Conservation (phyloP, 305 asterid species). For the Ilex paraguariensis region DNA sequence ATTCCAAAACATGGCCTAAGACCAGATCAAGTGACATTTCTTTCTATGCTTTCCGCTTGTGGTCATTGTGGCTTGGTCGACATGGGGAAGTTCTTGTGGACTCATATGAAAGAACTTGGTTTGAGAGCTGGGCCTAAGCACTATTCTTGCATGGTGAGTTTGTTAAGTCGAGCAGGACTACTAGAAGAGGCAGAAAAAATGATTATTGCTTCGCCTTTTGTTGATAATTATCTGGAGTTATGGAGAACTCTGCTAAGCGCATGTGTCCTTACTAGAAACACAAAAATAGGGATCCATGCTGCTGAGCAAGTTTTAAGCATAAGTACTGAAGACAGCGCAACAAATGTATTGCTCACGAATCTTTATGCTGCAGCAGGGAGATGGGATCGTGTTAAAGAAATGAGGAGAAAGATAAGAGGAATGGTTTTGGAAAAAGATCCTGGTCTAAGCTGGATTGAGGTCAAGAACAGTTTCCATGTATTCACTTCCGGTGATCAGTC, state of each 20-base stretch:
- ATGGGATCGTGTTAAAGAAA: constrained; percentile 55
- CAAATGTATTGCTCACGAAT: constrained; percentile 45
- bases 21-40: constrained; percentile 67
- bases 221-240: constrained; percentile 39
- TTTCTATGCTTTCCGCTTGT: constrained; percentile 70
- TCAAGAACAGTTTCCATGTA: constrained; percentile 30
- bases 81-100: constrained; percentile 53
- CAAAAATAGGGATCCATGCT: constrained; percentile 41
- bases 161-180: constrained; percentile 68
- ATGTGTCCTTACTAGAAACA: constrained; percentile 43
- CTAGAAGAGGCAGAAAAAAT: constrained; percentile 68
- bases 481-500: constrained; percentile 56
- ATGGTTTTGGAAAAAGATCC: constrained; percentile 53
- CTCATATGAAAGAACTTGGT: constrained; percentile 49
- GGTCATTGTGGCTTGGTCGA: constrained; percentile 73
- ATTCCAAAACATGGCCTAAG: constrained; percentile 43
- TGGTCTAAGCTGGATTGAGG: constrained; percentile 79
- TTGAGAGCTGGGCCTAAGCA: constrained; percentile 64
- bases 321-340: constrained; percentile 46
- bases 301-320: constrained; percentile 44
- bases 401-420: constrained; percentile 49
- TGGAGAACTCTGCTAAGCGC: constrained; percentile 72
- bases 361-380: constrained; percentile 57
- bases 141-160: constrained; percentile 66
- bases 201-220: constrained; percentile 46